These are phyloP conservation scores for Penicillium sp. DNA, from an alignment of 2,329 filamentous ascomycete genomes.

Conservation along the genomic window DNA sequence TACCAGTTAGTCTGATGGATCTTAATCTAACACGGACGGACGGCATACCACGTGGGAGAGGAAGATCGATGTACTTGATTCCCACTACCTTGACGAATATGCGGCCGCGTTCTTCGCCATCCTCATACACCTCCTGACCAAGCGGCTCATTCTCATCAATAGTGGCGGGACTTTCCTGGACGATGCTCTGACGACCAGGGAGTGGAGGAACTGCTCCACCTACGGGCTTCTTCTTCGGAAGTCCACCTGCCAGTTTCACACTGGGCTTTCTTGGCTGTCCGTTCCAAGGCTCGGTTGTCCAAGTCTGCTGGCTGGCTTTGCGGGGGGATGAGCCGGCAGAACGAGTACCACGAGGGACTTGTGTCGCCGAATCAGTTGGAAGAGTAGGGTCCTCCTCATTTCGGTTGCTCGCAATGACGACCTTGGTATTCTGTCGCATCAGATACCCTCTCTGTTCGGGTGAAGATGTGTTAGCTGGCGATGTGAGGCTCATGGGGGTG, in stretches of 20 bases:
- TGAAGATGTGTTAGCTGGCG: conserved; percentile 63
- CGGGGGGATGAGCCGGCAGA: conserved; percentile 72
- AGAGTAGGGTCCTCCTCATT: conserved; percentile 57
- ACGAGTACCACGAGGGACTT: conserved; percentile 49
- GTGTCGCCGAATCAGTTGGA: conserved; percentile 25
- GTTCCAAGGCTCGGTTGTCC: conserved; percentile 98
- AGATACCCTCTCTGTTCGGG: conserved; percentile 89
- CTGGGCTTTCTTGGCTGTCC: conserved; percentile 69
- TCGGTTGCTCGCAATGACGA: conserved; percentile 82
- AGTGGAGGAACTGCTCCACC: conserved; percentile 74
- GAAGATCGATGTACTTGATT: conserved; percentile 86
- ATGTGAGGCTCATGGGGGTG: conserved; percentile 20
- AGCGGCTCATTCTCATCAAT: conserved; percentile 68
- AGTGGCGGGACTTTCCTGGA: conserved; percentile 60
- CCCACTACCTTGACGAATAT: conserved; percentile 99
- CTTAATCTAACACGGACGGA: no score
- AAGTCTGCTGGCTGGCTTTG: conserved; percentile 79
- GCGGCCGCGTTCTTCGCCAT: conserved; percentile 81
- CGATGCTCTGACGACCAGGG: conserved; percentile 83
- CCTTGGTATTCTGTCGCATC: conserved; percentile 97
- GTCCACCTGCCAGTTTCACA: conserved; percentile 57
- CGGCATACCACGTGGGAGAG: conserved; percentile 80
- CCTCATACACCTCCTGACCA: conserved; percentile 63
- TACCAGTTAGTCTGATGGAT: conserved; percentile 23
- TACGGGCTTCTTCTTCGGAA: conserved; percentile 59